These are phyloP conservation scores for Canavalia ensiformis DNA, from an alignment of 306 rosid species.

Conservation along the genomic window DNA sequence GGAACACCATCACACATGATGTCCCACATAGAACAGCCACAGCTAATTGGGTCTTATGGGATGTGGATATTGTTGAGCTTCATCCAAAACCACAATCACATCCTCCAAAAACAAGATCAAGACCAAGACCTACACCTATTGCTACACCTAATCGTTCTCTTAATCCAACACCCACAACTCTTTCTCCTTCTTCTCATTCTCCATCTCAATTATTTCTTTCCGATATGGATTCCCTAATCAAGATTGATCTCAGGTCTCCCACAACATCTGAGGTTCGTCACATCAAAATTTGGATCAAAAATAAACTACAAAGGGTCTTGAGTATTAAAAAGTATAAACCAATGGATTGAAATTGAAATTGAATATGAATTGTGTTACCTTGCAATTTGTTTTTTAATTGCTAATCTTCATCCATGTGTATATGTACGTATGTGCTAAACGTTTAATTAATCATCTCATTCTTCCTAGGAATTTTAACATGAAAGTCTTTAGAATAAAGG, in stretches of 20 bases:
- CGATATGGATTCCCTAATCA: slow-evolving; percentile 39
- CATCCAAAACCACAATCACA: not conserved
- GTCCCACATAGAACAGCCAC: slow-evolving; percentile 62
- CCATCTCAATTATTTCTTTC: not conserved
- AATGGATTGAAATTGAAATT: not conserved
- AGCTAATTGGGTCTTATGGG: slow-evolving; percentile 91
- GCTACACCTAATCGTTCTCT: slow-evolving; percentile 33
- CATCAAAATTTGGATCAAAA: not conserved
- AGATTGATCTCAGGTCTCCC: slow-evolving; percentile 57
- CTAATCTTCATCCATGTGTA: too few species aligned
- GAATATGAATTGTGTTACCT: too few species aligned
- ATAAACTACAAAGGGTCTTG: not conserved
- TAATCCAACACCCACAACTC: not conserved
- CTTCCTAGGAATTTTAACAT: not conserved
- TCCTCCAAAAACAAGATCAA: slow-evolving; percentile 19
- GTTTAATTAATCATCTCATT: too few species aligned
- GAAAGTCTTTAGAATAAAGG: not conserved
- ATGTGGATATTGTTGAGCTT: slow-evolving; percentile 73
- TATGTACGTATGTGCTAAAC: too few species aligned
- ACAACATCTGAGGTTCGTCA: slow-evolving; percentile 55
- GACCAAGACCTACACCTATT: slow-evolving; percentile 44
- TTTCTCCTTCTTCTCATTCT: not conserved
- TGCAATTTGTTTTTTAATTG: not conserved
- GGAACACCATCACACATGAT: slow-evolving; percentile 89
- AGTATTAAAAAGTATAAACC: not conserved